Percentiles rank a stretch among this genome's conserved stretches.
phyloP scores from a whole-genome alignment of 228 moss, liverwort and hornwort species.

The Sphagnum magellanicum region DNA sequence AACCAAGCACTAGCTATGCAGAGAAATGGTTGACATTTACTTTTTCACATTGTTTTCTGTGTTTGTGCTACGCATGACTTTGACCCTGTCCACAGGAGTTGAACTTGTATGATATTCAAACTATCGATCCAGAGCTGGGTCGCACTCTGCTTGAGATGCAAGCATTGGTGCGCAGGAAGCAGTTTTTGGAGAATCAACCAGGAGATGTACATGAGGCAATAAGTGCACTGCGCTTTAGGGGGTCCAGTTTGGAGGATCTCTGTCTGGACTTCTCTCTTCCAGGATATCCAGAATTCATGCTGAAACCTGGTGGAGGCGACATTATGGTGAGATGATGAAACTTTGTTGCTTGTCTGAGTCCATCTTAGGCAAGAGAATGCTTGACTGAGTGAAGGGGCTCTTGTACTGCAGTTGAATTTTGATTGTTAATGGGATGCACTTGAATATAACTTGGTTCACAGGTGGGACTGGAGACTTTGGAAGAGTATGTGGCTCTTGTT shows the following conservation, averaged over 20 bases:
- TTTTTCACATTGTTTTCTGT: too few relatives aligned
- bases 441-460: constrained; percentile 5
- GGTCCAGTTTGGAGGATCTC: constrained; percentile 69
- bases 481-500: constrained; percentile 74
- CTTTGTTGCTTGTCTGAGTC: too few relatives aligned
- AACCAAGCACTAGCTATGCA: too few relatives aligned
- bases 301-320: constrained; percentile 65
- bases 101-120: constrained; percentile 73
- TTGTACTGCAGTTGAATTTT: too few relatives aligned
- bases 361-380: too few relatives aligned
- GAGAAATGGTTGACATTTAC: too few relatives aligned
- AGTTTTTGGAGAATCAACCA: constrained; percentile 42
- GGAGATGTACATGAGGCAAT: constrained; percentile 25
- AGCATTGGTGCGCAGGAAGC: constrained; percentile 64
- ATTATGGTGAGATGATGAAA: constrained; percentile 30
- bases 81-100: constrained; percentile 52
- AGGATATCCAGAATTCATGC: constrained; percentile 65
- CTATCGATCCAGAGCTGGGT: constrained; percentile 75
- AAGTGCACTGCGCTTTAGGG: constrained; percentile 48
- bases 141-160: constrained; percentile 86
- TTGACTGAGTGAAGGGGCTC: too few relatives aligned
- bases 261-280: constrained; percentile 94
- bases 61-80: too few relatives aligned
- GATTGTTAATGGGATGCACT: too few relatives aligned
- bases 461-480: constrained; percentile 78